These are phyloP conservation scores for Andrographis paniculata DNA, from an alignment of 305 asterid genomes.

Conservation along the genomic window DNA sequence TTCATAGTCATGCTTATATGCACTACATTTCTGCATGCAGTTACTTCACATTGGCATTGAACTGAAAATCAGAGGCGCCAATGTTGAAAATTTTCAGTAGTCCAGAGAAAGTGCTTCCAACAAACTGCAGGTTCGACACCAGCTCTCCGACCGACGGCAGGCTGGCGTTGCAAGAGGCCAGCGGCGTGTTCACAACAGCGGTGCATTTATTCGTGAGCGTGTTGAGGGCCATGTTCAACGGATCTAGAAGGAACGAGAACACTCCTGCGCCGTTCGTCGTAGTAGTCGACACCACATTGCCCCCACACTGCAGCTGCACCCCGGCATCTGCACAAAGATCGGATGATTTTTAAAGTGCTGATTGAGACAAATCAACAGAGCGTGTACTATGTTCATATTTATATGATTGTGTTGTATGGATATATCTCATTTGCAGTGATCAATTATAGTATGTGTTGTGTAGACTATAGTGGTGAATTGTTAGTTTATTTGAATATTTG, in stretches of 20 bases:
- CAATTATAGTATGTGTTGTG: no score
- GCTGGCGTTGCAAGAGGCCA: constrained; percentile 35
- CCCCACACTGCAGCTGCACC: constrained; percentile 45
- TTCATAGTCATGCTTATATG: no score
- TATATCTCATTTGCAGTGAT: no score
- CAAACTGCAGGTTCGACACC: constrained; percentile 28
- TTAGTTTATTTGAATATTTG: no score
- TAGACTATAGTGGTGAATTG: no score
- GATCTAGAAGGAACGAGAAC: constrained; percentile 37
- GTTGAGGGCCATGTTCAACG: constrained; percentile 19
- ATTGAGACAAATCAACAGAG: no score
- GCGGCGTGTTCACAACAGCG: constrained; percentile 34
- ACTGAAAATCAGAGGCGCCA: constrained; percentile 24
- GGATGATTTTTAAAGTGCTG: no score
- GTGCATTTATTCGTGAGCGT: constrained; percentile 27
- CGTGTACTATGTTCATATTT: no score
- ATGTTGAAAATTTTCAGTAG: constrained; percentile 27
- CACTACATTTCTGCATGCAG: no score
- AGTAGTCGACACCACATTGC: constrained; percentile 30
- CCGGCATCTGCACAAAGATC: constrained; percentile 35
- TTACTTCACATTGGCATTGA: constrained; percentile 25
- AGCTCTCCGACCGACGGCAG: constrained; percentile 34
- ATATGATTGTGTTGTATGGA: no score
- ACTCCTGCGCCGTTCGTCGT: constrained; percentile 31
- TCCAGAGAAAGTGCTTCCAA: constrained; percentile 29